Conservation (phyloP, 164 flowering plant species). For the Taxillus chinensis region DNA sequence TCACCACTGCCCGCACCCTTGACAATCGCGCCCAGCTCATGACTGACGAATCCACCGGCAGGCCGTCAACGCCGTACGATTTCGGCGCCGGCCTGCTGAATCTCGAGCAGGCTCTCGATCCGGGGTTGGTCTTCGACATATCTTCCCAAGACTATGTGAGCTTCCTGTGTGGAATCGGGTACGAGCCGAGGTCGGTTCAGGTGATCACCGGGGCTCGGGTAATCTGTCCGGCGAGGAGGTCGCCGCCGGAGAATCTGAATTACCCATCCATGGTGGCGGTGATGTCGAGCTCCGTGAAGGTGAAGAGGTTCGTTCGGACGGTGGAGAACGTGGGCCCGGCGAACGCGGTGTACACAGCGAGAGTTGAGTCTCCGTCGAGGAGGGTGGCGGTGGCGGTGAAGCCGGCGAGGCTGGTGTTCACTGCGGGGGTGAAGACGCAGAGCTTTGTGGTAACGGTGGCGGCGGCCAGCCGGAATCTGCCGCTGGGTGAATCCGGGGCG, state of each 20-base stretch:
- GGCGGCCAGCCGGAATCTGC: slow-evolving; percentile 32
- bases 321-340: slow-evolving; percentile 62
- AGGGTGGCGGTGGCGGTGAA: slow-evolving; percentile 62
- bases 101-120: slow-evolving; percentile 64
- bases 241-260: slow-evolving; percentile 57
- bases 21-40: slow-evolving; percentile 33
- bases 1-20: slow-evolving; percentile 52
- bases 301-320: slow-evolving; percentile 47
- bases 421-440: slow-evolving; percentile 29
- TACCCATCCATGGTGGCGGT: slow-evolving; percentile 70
- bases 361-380: slow-evolving; percentile 30
- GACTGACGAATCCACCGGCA: slow-evolving; percentile 64
- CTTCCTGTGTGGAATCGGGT: slow-evolving; percentile 62
- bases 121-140: slow-evolving; percentile 68
- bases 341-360: slow-evolving; percentile 45
- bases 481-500: slow-evolving; percentile 54
- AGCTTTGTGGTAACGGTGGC: slow-evolving; percentile 51
- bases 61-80: slow-evolving; percentile 47
- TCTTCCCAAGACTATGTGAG: slow-evolving; percentile 40
- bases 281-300: slow-evolving; percentile 29
- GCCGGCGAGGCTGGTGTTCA: slow-evolving; percentile 52
- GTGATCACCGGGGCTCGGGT: slow-evolving; percentile 45
- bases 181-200: slow-evolving; percentile 47
- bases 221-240: slow-evolving; percentile 34
- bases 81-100: slow-evolving; percentile 62